Percentiles rank a stretch among this genome's conserved stretches.
These are phyloP conservation scores for Senna siamea DNA, from an alignment of 306 rosid species.

Conservation along the genomic window DNA sequence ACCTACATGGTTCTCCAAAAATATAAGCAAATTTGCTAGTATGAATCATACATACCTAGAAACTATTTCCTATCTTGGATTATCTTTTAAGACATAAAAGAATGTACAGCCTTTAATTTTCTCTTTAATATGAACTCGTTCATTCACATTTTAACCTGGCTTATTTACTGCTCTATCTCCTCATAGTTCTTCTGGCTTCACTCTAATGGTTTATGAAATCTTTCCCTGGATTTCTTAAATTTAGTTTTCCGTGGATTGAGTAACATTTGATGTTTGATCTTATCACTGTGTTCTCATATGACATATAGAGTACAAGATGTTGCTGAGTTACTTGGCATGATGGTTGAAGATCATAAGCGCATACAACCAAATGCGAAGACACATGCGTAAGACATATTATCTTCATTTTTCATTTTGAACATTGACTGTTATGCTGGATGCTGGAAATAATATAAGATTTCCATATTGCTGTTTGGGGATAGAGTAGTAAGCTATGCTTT, in stretches of 20 bases:
- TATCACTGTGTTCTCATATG: conserved; percentile 39
- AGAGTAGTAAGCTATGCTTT: conserved; percentile 9
- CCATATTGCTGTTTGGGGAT: conserved; percentile 8
- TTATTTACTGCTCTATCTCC: conserved; percentile 14
- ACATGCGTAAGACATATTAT: conserved; percentile 65
- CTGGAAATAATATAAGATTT: background rate
- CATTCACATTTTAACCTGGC: conserved; percentile 26
- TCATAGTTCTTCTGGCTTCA: conserved; percentile 6
- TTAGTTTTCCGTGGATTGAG: conserved; percentile 29
- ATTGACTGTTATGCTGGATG: conserved; percentile 14
- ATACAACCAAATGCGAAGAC: conserved; percentile 90
- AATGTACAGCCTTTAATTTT: background rate
- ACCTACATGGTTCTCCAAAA: background rate
- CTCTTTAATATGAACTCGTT: conserved; percentile 18
- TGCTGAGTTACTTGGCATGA: conserved; percentile 98
- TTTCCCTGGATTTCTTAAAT: conserved; percentile 36
- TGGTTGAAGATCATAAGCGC: conserved; percentile 91
- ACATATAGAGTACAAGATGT: conserved; percentile 87
- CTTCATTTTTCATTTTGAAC: conserved; percentile 20
- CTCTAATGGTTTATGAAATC: conserved; percentile 21
- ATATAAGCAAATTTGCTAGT: conserved; percentile 17
- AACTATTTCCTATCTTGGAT: background rate
- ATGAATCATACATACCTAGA: background rate
- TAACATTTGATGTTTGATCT: conserved; percentile 5
- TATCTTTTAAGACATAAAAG: background rate